These are phyloP conservation scores for Epichloe hybrida DNA, from an alignment of 2,329 filamentous ascomycete genomes.

Conservation along the genomic window DNA sequence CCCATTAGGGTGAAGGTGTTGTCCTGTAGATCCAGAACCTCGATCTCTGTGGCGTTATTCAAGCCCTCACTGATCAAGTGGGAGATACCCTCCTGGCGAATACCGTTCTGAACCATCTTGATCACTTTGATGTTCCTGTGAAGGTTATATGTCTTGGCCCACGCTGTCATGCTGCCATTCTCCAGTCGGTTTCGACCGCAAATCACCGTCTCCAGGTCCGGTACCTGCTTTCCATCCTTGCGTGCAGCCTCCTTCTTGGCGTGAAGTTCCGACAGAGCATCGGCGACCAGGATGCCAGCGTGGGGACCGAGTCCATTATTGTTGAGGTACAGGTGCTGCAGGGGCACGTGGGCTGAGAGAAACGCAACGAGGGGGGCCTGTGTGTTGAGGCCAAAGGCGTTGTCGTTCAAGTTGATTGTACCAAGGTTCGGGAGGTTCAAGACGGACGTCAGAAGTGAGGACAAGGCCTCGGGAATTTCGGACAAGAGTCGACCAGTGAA, in stretches of 20 bases:
- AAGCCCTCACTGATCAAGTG: slow-evolving; percentile 70
- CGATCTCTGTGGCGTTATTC: slow-evolving; percentile 51
- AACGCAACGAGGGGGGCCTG: slow-evolving; percentile 88
- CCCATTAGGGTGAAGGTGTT: slow-evolving; percentile 87
- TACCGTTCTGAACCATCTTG: slow-evolving; percentile 98
- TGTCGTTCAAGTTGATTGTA: slow-evolving; percentile 93
- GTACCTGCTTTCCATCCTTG: slow-evolving; percentile 57
- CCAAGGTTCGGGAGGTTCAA: slow-evolving; percentile 75
- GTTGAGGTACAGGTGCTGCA: slow-evolving; percentile 91
- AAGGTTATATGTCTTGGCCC: slow-evolving; percentile 76
- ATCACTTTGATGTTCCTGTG: slow-evolving; percentile 72
- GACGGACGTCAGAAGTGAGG: slow-evolving; percentile 71
- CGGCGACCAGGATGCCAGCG: slow-evolving; percentile 76
- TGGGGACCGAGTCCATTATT: slow-evolving; percentile 95
- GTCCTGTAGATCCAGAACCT: slow-evolving; percentile 83
- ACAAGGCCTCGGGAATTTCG: slow-evolving; percentile 86
- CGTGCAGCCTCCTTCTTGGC: slow-evolving; percentile 69
- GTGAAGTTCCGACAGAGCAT: slow-evolving; percentile 73
- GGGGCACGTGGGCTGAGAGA: slow-evolving; percentile 72
- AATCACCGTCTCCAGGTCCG: slow-evolving; percentile 86
- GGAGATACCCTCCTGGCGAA: slow-evolving; percentile 83
- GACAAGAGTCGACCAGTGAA: slow-evolving; percentile 88
- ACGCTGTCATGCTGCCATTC: slow-evolving; percentile 90
- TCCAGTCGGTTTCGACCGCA: slow-evolving; percentile 93
- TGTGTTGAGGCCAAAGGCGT: slow-evolving; percentile 93